Evolutionary conservation across 352 stramenopile genomes (phyloP).

Genomic region (Hyaloperonospora brassicae): DNA sequence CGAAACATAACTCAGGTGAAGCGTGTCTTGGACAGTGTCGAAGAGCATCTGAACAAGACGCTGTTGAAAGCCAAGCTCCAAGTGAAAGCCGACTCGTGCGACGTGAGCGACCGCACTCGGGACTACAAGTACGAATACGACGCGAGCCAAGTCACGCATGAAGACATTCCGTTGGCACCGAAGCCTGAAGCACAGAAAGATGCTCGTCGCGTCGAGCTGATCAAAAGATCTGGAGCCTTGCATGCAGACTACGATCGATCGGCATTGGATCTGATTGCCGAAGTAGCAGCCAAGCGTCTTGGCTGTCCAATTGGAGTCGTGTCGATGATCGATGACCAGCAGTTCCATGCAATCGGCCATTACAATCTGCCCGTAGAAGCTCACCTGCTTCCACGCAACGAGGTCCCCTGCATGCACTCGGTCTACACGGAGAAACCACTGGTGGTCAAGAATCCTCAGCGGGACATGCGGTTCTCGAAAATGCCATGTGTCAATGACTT

Average conservation of each 20-base stretch:
- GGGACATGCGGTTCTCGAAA: slow-evolving; percentile 62
- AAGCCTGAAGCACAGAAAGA: slow-evolving; percentile 38
- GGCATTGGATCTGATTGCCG: slow-evolving; percentile 48
- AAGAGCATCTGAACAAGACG: background rate
- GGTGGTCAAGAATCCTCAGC: slow-evolving; percentile 56
- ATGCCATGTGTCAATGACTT: slow-evolving; percentile 40
- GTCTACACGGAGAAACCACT: slow-evolving; percentile 57
- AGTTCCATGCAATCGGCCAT: slow-evolving; percentile 44
- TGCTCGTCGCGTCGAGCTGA: slow-evolving; percentile 28
- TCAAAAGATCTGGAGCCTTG: slow-evolving; percentile 40
- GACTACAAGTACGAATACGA: slow-evolving; percentile 51
- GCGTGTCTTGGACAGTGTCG: background rate
- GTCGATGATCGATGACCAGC: slow-evolving; percentile 42
- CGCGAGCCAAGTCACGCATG: slow-evolving; percentile 15
- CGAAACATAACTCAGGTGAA: slow-evolving; percentile 21
- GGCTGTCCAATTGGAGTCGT: slow-evolving; percentile 58
- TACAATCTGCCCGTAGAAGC: slow-evolving; percentile 32
- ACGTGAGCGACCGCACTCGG: background rate
- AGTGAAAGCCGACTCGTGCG: background rate
- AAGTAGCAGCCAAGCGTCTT: slow-evolving; percentile 51
- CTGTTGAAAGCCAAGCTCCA: background rate
- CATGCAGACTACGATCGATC: slow-evolving; percentile 34
- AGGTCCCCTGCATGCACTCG: slow-evolving; percentile 46
- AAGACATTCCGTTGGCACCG: slow-evolving; percentile 41
- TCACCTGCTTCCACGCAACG: slow-evolving; percentile 27